Conservation (phyloP, 768 basidiomycete species). For the Mycena filopes region DNA sequence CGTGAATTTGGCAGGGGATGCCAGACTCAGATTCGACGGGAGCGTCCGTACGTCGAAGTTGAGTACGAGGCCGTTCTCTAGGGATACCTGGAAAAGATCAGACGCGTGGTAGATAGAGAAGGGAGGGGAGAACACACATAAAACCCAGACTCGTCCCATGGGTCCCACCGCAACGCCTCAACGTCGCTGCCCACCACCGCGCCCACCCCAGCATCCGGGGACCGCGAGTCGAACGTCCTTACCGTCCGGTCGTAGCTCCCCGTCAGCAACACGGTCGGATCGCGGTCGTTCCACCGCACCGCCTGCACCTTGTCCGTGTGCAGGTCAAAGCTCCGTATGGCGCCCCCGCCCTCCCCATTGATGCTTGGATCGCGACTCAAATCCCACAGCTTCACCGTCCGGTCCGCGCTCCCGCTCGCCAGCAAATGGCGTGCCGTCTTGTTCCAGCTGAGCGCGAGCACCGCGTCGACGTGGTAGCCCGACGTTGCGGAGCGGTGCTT, state of each 20-base stretch:
- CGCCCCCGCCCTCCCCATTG: slow-evolving; percentile 63
- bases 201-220: slow-evolving; percentile 85
- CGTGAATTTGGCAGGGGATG: slow-evolving; percentile 84
- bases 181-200: slow-evolving; percentile 91
- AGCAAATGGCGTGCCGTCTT: slow-evolving; percentile 88
- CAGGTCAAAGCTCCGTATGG: slow-evolving; percentile 86
- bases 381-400: slow-evolving; percentile 98
- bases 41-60: slow-evolving; percentile 92
- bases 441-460: slow-evolving; percentile 96
- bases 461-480: slow-evolving; percentile 91
- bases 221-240: slow-evolving; percentile 91
- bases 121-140: slow-evolving; percentile 67
- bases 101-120: background rate
- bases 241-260: slow-evolving; percentile 97
- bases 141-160: slow-evolving; percentile 89
- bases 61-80: slow-evolving; percentile 94
- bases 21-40: slow-evolving; percentile 70
- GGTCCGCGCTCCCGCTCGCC: slow-evolving; percentile 92
- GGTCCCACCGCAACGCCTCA: slow-evolving; percentile 95
- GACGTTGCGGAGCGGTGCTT: slow-evolving; percentile 71
- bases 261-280: slow-evolving; percentile 90
- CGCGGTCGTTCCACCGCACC: slow-evolving; percentile 92
- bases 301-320: slow-evolving; percentile 97
- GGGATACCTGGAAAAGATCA: slow-evolving; percentile 71
- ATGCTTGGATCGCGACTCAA: slow-evolving; percentile 73